Base-by-base conservation (phyloP, 2,329 filamentous ascomycete species). In the Paecilomyces sp. region DNA sequence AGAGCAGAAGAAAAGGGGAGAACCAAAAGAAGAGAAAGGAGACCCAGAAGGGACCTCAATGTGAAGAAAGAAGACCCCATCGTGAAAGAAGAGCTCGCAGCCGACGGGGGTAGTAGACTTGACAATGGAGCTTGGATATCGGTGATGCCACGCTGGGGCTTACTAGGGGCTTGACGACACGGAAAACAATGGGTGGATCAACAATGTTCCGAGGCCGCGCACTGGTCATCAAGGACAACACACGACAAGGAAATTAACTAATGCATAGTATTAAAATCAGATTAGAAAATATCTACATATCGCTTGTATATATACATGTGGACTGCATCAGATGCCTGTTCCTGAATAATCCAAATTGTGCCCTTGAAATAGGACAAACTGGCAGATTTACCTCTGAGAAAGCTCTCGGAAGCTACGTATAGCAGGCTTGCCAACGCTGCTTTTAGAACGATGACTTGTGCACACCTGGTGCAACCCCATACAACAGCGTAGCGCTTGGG, bases 1-100 rank as follows among this genome's bases (percentile, higher is more conserved):
- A 99, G 86, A 61, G 92, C 92, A 50, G 79, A 77, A 50, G 79
- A 71, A 50, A 79, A 63, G 57, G 75, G 71, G 11, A 63, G 28
- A 30, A 67, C 54, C 54, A 72, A 63, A 36, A 76, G 63, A 30
- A 75, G 64, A 7, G 77, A 66, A 25, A 76, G 62, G 50, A 76
- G 60, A 55, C 68, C 55, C 56, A 72, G 58, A 58, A 73, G 58
- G 34, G 69, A 68, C 69, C 66, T 68, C 68, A 72, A 64, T 28
- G 63, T 70, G 56, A 72, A 59, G 58, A 60, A 63, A 56, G 71
- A 66, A 61, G 65, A 63, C 61, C 67, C 70, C 72, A 74, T 75
- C 57, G 63, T 68, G 66, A 41, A 64, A 50, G 50, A 57, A 57
- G 55, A 61, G 62, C 58, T 62, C 62, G 53, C 53, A 47, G 58